Evolutionary conservation across 139 green algal genomes (phyloP), one percentile per base, ranked within the genome.

Genomic region (Ettlia oleoabundans): DNA sequence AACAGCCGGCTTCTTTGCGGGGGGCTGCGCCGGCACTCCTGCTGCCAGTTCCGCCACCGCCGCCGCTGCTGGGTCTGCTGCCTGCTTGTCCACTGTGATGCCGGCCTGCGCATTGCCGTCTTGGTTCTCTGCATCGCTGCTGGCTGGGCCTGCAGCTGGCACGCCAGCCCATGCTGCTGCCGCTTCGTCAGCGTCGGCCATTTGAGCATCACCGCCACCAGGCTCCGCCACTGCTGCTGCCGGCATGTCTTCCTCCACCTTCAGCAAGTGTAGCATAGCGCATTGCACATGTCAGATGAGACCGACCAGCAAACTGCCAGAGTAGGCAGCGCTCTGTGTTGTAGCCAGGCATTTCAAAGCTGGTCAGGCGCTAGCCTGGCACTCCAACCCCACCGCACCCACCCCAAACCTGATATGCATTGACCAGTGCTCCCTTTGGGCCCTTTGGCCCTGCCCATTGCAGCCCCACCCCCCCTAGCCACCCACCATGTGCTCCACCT

Each of bases 1-100:
- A n/a, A 89, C 88, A 0, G 74, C 69, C n/a, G n/a, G n/a, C 80
- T 86, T 75, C 72, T 82, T 88, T 7, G 78, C 38, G 0, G 68
- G 33, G 3, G 75, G 73, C 42, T 32, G 28, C 0, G 63, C 81
- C 6, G 38, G 55, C 18, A 78, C 77, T 38, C 71, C 79, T 13
- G 63, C 63, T 15, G 47, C n/a, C 52, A 33, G 68, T 2, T 76
- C 47, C 13, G 64, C 58, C 24, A 15, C 66, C 30, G 47, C 75
- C 1, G 55, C 47, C 19, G 52, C 64, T 19, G 62, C 73, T n/a
- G n/a, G n/a, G n/a, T n/a, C n/a, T n/a, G n/a, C n/a, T n/a, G n/a
- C n/a, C n/a, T n/a, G n/a, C 32, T 78, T 74, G 76, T 75, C 76
- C 1, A 38, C 75, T 21, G 37, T 61, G 40, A 38, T 74, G 62